phyloP scores from a whole-genome alignment of 2,329 filamentous ascomycete genomes.

The Aspergillus fumigatus region DNA sequence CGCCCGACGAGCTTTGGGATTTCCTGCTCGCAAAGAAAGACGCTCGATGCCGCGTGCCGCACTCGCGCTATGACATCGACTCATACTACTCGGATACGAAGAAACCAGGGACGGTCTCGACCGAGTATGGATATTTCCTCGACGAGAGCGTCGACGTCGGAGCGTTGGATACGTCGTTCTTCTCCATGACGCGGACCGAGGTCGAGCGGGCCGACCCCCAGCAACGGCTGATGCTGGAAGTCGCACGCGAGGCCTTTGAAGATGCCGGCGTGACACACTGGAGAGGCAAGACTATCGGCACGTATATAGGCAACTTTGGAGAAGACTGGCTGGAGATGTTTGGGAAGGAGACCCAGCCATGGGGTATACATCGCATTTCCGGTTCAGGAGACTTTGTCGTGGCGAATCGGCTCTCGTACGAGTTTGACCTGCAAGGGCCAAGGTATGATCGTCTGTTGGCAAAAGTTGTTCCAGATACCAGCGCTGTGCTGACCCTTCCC shows the following conservation, averaged over 20 bases:
- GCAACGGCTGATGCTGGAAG: slow-evolving; percentile 24
- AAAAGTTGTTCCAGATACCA: too few species aligned
- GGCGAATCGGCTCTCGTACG: slow-evolving; percentile 24
- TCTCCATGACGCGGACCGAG: slow-evolving; percentile 16
- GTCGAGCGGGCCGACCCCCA: slow-evolving; percentile 22
- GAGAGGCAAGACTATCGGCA: slow-evolving; percentile 21
- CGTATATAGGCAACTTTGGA: slow-evolving; percentile 10
- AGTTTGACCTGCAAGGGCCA: slow-evolving; percentile 23
- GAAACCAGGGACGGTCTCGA: slow-evolving; percentile 5
- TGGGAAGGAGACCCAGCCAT: slow-evolving; percentile 4
- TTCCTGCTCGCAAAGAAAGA: too few species aligned
- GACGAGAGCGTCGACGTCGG: slow-evolving; percentile 21
- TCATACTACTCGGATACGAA: background rate
- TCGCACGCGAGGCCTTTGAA: slow-evolving; percentile 23
- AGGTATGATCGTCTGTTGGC: slow-evolving; percentile 4
- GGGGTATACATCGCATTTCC: slow-evolving; percentile 9
- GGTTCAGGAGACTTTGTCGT: slow-evolving; percentile 19
- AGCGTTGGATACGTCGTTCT: slow-evolving; percentile 23
- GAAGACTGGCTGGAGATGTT: slow-evolving; percentile 12
- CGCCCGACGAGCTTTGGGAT: too few species aligned
- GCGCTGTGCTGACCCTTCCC: background rate
- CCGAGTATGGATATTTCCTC: slow-evolving; percentile 25
- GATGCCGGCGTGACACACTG: slow-evolving; percentile 21
- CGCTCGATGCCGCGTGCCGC: slow-evolving; percentile 10
- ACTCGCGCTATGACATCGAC: slow-evolving; percentile 19